These are phyloP conservation scores for Lentinus tigrinus DNA, from an alignment of 768 basidiomycete species.

Conservation along the genomic window DNA sequence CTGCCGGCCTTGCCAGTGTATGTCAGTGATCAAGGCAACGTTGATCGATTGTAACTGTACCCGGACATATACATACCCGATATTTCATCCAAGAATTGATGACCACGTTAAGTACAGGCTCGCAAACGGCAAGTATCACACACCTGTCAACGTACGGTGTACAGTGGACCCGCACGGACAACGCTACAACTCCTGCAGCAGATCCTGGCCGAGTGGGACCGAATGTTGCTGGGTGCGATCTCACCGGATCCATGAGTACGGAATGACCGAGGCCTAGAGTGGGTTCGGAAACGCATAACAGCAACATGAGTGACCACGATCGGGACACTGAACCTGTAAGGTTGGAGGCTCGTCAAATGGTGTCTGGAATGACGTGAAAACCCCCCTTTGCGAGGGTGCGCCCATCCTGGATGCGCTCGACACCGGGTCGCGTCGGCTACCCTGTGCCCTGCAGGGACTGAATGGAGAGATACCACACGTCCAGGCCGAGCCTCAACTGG, in stretches of 20 bases:
- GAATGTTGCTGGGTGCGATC: neutral
- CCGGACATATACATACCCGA: too few species aligned
- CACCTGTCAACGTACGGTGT: neutral
- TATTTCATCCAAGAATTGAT: too few species aligned
- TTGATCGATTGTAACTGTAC: neutral
- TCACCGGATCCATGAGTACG: too few species aligned
- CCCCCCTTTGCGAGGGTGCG: neutral
- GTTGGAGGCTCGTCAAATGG: neutral
- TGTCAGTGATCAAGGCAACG: too few species aligned
- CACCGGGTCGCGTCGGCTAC: neutral
- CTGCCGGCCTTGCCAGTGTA: neutral
- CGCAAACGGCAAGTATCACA: neutral
- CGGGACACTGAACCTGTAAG: neutral
- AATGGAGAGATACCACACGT: neutral
- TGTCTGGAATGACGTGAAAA: neutral
- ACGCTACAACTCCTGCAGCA: neutral
- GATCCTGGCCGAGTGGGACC: neutral
- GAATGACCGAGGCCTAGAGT: neutral
- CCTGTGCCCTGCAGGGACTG: neutral
- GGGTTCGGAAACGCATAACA: neutral
- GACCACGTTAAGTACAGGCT: neutral
- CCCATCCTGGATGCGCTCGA: neutral
- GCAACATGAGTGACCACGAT: neutral
- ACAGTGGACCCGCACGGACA: neutral
- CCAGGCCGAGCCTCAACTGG: neutral